Evolutionary conservation across 805 yeast genomes (phyloP), one percentile per base, ranked within the genome.

Genomic region (Nakazawaea pomicola): DNA sequence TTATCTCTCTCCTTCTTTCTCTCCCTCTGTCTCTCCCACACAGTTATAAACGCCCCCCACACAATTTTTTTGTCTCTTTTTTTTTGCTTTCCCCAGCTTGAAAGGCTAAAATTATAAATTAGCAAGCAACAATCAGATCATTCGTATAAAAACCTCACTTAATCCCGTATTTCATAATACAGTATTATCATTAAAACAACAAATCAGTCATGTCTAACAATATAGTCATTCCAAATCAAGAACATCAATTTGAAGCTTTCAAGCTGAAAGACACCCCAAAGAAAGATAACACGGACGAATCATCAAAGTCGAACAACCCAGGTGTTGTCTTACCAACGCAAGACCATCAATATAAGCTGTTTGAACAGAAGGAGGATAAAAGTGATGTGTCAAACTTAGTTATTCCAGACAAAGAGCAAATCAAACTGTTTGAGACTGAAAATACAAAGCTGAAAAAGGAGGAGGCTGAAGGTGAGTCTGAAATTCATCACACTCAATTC

Each of bases 201-300:
- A n/a, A n/a, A n/a, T n/a, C n/a, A n/a, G n/a, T n/a, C n/a, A 36
- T 36, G 40, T 36, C 40, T 5, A 38, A n/a, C n/a, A n/a, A 38
- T 17, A 39, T 39, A 15, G 43, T 40, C 10, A 29, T 40, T 4
- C 43, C 43, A 34, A 40, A 38, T 11, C 43, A 40, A 29, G 43
- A 40, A 17, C 43, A 40, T 29, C 43, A 40, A 24, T 25, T 40
- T 12, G 24, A 40, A 24, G 35, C 33, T n/a, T 29, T 40, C 24
- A 16, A 38, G 21, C 24, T n/a, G n/a, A n/a, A 21, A 23, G 29
- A 16, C 3, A 20, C 27, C 3, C 12, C 18, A 16, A 12, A 14
- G 6, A 23, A 18, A 18, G 21, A 20, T 9, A 21, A 24, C 10
- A 16, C 30, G 11, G 14, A 16, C 3, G 17, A 9, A 4, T 24